Conservation (phyloP, 768 basidiomycete genomes). For the Boletus pseudopeckii region DNA sequence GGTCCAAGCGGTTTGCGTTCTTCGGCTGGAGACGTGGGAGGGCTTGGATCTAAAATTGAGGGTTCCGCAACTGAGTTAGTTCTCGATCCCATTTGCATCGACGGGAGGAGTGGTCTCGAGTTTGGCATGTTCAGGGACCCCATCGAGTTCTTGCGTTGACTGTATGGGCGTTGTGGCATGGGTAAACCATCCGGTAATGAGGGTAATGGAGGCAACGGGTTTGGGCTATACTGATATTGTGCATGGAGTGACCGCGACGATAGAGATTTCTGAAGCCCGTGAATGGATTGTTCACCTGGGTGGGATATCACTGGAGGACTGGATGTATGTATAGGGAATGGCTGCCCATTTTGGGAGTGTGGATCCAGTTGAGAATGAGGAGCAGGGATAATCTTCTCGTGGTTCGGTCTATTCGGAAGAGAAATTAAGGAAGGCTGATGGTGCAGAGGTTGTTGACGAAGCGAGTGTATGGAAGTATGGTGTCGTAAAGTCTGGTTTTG, state of each 20-base stretch:
- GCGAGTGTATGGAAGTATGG: conserved; percentile 25
- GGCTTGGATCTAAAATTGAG: conserved; percentile 68
- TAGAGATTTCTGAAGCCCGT: conserved; percentile 45
- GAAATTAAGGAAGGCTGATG: conserved; percentile 15
- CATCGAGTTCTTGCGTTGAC: conserved; percentile 19
- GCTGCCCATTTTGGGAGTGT: conserved; percentile 10
- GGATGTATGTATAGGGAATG: conserved; percentile 8
- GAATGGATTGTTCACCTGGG: conserved; percentile 44
- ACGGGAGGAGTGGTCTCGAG: conserved; percentile 56
- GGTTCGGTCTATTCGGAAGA: conserved; percentile 9
- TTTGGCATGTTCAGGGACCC: conserved; percentile 36
- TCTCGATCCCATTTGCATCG: conserved; percentile 52
- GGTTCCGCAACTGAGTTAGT: conserved; percentile 49
- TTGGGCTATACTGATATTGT: conserved; percentile 44
- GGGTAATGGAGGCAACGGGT: conserved; percentile 37
- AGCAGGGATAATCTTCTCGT: conserved; percentile 9
- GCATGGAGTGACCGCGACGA: conserved; percentile 60
- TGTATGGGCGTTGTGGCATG: conserved; percentile 26
- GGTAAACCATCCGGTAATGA: conserved; percentile 34
- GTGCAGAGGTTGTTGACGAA: conserved; percentile 28
- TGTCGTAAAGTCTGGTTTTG: conserved; percentile 19
- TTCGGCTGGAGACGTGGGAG: conserved; percentile 76
- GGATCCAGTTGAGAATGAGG: conserved; percentile 18
- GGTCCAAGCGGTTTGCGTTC: conserved; percentile 59
- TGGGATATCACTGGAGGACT: conserved; percentile 24